Base-by-base conservation (phyloP, 345 rosid genomes). In the Physaria fendleri region DNA sequence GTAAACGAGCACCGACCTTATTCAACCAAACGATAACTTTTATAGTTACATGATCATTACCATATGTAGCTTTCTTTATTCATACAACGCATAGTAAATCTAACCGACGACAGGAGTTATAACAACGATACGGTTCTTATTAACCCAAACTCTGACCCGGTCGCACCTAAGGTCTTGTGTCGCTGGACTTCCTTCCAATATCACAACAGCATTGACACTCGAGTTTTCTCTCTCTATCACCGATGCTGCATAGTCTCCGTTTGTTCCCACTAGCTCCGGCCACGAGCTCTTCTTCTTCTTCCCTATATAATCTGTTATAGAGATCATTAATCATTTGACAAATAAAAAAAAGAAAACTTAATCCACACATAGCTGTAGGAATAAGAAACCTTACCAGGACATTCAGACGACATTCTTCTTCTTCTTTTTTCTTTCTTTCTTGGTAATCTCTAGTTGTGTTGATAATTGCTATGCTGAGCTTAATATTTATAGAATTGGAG, bases 121-220 rank as follows among this genome's bases (percentile, higher is more conserved):
- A 22, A 41, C 47, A 9, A 75, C 75, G 5, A 39, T 52, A 14
- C 70, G 47, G 25, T 65, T 4, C 3, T 17, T 21, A 39, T 75
- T 21, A 15, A 75, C 73, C 56, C 65, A 10, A 57, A 71, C 71
- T 33, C 73, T 21, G 15, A 75, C 76, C n/a, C 79, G 27, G 38
- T 63, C 29, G 29, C 73, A 66, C 49, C 73, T 38, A 18, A 71
- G 63, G 14, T 71, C 73, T 22, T 1, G 2, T 3, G 59, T 62
- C 30, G 39, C 73, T 2, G 56, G 56, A 30, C 22, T 51, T 8
- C 67, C 73, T 22, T 56, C 71, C 24, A 15, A 8, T 41, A 75
- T 32, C 28, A 75, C 66, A 2, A 32, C 25, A 3, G 71, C 73
- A 20, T 51, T 2, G 0, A 59, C 54, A 0, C 10, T 23, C 8